Evolutionary conservation across 495 filamentous ascomycete species (phyloP).

Genomic region (Entonaema liquescens): DNA sequence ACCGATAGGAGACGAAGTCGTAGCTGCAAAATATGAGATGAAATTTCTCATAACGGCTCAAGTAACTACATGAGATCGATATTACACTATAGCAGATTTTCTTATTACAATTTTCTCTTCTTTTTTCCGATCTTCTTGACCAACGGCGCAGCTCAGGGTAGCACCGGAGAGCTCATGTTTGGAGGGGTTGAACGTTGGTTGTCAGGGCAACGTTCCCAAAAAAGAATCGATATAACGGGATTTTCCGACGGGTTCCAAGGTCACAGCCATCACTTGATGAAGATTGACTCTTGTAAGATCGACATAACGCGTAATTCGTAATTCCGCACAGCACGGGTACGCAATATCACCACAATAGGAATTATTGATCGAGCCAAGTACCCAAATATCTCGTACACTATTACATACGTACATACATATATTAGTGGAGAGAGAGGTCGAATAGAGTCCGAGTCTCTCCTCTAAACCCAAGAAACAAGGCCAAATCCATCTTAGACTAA

Average conservation of each 20-base stretch:
- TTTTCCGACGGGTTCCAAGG: conserved; percentile 1
- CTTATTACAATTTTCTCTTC: background rate
- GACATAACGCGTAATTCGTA: conserved; percentile 12
- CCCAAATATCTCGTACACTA: background rate
- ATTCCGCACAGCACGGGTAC: conserved; percentile 9
- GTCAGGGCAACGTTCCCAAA: conserved; percentile 18
- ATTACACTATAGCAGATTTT: background rate
- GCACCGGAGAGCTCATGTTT: conserved; percentile 17
- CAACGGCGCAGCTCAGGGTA: background rate
- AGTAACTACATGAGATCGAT: background rate
- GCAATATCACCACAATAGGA: conserved; percentile 11
- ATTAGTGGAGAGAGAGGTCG: conserved; percentile 1
- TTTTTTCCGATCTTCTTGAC: conserved; percentile 1
- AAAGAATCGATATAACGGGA: conserved; percentile 19
- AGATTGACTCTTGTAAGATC: conserved; percentile 16
- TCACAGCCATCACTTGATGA: background rate
- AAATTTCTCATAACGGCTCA: background rate
- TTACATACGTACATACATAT: background rate
- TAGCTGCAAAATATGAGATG: background rate
- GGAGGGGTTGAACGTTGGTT: conserved; percentile 29
- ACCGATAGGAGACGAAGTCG: background rate
- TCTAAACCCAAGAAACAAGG: background rate
- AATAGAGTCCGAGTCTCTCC: background rate
- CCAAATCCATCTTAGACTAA: background rate
- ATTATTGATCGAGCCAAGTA: conserved; percentile 13